A percentile compares a stretch with the other conserved stretches of the same genome.
phyloP scores from a whole-genome alignment of 176 grass and related monocot genomes.

The Thalia dealbata region DNA sequence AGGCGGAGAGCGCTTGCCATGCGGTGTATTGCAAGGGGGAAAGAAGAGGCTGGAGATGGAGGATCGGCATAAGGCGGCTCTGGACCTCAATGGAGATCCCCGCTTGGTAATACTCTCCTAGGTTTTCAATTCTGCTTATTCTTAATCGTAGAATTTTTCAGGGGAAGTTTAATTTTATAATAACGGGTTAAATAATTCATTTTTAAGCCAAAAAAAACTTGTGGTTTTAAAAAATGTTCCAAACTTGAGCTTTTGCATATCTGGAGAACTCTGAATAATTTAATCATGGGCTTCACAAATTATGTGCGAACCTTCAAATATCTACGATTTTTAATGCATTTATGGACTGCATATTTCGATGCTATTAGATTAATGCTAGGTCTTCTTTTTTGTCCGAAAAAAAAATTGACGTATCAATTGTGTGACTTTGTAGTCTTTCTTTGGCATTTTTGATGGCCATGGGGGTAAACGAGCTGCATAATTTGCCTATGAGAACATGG shows the following conservation, averaged over 20 bases:
- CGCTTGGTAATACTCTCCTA: slow-evolving; percentile 37
- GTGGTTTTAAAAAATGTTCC: too few species aligned
- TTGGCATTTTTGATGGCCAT: slow-evolving; percentile 94
- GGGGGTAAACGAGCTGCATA: slow-evolving; percentile 70
- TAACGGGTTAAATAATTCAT: neutral
- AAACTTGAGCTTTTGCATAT: too few species aligned
- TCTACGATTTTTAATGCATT: too few species aligned
- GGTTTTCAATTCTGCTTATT: neutral
- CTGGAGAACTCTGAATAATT: too few species aligned
- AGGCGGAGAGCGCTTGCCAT: slow-evolving; percentile 51
- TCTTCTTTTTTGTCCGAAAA: neutral
- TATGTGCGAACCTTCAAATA: too few species aligned
- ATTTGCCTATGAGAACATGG: slow-evolving; percentile 72
- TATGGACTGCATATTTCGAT: too few species aligned
- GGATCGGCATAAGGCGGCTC: slow-evolving; percentile 62
- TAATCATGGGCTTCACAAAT: too few species aligned
- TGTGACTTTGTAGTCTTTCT: slow-evolving; percentile 50
- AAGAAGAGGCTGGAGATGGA: slow-evolving; percentile 87
- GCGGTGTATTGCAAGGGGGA: slow-evolving; percentile 67
- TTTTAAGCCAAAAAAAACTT: too few species aligned
- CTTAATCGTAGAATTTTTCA: neutral
- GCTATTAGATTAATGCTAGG: too few species aligned
- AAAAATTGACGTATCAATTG: too few species aligned
- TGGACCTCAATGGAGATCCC: slow-evolving; percentile 58
- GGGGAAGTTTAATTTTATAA: too few species aligned